phyloP scores from a whole-genome alignment of 148 eudicot genomes.

The Bassia scoparia region DNA sequence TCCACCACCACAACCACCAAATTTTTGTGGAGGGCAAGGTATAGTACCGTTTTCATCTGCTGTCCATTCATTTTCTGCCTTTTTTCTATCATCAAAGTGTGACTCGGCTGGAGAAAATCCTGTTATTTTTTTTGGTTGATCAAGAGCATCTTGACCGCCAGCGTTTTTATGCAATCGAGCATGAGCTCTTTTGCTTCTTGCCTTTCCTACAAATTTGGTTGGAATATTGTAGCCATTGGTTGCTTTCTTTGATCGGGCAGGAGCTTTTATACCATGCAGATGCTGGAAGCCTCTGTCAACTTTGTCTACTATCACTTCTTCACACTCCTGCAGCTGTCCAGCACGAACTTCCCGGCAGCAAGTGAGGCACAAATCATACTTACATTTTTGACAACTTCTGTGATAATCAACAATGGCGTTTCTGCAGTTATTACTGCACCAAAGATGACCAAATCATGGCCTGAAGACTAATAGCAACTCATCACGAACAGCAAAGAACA shows the following conservation, averaged over 20 bases:
- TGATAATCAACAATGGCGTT: conserved; percentile 52
- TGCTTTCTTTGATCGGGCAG: neutral
- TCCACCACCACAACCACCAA: conserved; percentile 46
- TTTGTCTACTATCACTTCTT: conserved; percentile 30
- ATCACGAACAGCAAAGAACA: neutral
- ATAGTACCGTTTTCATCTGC: conserved; percentile 42
- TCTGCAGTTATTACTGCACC: conserved; percentile 51
- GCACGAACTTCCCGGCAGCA: conserved; percentile 59
- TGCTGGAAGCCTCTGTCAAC: conserved; percentile 32
- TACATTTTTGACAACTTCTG: conserved; percentile 48
- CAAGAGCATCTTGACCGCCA: conserved; percentile 11
- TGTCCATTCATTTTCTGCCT: conserved; percentile 40
- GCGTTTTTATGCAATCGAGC: neutral
- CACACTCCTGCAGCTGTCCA: conserved; percentile 37
- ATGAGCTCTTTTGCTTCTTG: neutral
- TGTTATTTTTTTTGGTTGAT: neutral
- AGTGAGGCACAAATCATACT: conserved; percentile 49
- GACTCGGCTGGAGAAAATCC: neutral
- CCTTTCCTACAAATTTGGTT: neutral
- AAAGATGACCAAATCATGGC: conserved; percentile 7
- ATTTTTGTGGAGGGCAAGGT: conserved; percentile 34
- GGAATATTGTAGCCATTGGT: neutral
- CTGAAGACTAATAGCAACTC: neutral
- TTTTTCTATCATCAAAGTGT: neutral
- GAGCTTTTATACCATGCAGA: conserved; percentile 34